Evolutionary conservation across 2,329 filamentous ascomycete genomes (phyloP).

Genomic region (Verticillium tricorpus): DNA sequence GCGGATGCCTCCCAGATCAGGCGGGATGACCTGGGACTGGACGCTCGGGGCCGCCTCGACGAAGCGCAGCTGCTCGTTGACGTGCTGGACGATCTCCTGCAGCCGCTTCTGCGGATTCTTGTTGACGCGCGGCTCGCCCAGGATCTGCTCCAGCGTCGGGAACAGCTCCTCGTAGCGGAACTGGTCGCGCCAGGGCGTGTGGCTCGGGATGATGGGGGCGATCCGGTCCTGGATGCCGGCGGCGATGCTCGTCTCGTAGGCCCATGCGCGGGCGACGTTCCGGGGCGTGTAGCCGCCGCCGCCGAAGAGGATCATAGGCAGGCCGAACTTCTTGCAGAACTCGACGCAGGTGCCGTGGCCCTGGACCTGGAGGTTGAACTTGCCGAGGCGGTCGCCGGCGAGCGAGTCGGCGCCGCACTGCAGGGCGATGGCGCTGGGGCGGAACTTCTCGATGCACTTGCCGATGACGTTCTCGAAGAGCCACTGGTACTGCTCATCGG

Average conservation of each 20-base stretch:
- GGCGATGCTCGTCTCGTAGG: constrained; percentile 90
- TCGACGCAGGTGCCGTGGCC: constrained; percentile 89
- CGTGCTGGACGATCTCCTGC: constrained; percentile 66
- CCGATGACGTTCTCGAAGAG: constrained; percentile 82
- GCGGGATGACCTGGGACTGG: constrained; percentile 75
- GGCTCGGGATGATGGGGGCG: constrained; percentile 66
- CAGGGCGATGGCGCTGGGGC: constrained; percentile 85
- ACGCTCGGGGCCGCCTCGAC: constrained; percentile 82
- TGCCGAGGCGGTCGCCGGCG: constrained; percentile 85
- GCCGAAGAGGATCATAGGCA: constrained; percentile 86
- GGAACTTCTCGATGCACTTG: constrained; percentile 74
- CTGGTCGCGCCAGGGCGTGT: constrained; percentile 81
- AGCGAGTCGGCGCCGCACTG: constrained; percentile 96
- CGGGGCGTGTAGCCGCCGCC: constrained; percentile 95
- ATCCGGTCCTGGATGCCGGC: constrained; percentile 71
- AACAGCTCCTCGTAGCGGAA: constrained; percentile 80
- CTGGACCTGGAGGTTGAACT: constrained; percentile 95
- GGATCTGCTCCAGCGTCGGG: constrained; percentile 71
- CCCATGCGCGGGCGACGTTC: constrained; percentile 95
- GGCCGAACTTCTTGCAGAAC: constrained; percentile 74
- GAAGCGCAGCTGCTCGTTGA: constrained; percentile 82
- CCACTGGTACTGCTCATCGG: constrained; percentile 80
- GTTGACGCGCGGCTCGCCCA: constrained; percentile 68
- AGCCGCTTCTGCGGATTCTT: constrained; percentile 75
- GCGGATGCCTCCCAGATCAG: constrained; percentile 64